Percentiles rank a stretch among this genome's conserved stretches.
Evolutionary conservation across 2,329 filamentous ascomycete genomes (phyloP).

Genomic region (Beauveria pseudobassiana): DNA sequence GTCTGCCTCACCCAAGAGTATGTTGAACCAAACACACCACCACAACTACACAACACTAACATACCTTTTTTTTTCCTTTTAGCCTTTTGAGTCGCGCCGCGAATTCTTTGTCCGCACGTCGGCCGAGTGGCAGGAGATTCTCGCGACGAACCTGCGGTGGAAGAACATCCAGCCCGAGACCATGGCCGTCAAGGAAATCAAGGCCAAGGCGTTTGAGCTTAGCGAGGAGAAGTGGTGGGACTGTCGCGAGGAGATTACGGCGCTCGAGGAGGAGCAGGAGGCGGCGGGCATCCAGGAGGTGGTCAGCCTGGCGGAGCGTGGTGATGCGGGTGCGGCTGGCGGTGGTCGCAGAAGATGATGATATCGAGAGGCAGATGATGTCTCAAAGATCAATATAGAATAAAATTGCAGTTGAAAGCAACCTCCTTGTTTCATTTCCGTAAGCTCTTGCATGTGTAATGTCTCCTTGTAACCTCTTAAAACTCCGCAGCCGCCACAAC

Average conservation of each 20-base stretch:
- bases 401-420: too few species aligned
- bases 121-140: conserved; percentile 81
- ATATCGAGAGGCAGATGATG: background rate
- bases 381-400: background rate
- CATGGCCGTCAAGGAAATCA: conserved; percentile 80
- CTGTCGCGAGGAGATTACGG: conserved; percentile 85
- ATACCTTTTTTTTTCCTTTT: conserved; percentile 12
- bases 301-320: conserved; percentile 73
- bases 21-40: conserved; percentile 15
- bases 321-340: conserved; percentile 38
- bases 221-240: conserved; percentile 99
- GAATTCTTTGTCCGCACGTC: conserved; percentile 90
- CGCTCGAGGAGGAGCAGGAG: conserved; percentile 91
- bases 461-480: background rate
- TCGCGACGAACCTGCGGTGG: conserved; percentile 68
- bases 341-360: conserved; percentile 25
- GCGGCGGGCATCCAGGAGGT: conserved; percentile 92
- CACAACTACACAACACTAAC: background rate
- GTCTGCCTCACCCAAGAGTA: conserved; percentile 62
- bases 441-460: too few species aligned
- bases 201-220: conserved; percentile 80
- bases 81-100: conserved; percentile 82
- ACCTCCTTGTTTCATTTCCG: too few species aligned
- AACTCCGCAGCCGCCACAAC: background rate
- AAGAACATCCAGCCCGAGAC: conserved; percentile 60